phyloP scores from a whole-genome alignment of 139 green algal genomes.

The Microglena sp. region DNA sequence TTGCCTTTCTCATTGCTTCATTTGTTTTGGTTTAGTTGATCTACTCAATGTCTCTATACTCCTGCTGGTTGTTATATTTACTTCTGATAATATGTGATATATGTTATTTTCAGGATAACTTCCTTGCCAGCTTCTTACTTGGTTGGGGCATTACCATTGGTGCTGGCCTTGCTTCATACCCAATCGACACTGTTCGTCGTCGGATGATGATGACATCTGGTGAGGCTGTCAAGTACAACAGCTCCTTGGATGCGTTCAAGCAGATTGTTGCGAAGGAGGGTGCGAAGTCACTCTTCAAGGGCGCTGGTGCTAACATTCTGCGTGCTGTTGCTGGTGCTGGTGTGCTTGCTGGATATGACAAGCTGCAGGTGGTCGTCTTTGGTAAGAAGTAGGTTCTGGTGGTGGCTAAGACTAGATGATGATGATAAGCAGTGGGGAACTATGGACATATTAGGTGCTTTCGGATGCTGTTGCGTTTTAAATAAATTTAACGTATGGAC shows the following conservation, averaged over 20 bases:
- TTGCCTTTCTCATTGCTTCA: no score
- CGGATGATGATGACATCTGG: conserved; percentile 98
- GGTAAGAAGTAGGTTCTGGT: no score
- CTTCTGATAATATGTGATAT: no score
- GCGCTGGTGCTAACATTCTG: conserved; percentile 69
- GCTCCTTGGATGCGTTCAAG: conserved; percentile 83
- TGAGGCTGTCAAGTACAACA: conserved; percentile 82
- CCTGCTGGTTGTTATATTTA: no score
- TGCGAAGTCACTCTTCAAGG: conserved; percentile 92
- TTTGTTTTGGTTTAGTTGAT: no score
- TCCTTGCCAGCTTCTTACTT: conserved; percentile 43
- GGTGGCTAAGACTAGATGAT: no score
- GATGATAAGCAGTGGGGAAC: no score
- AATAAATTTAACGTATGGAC: no score
- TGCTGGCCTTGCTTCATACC: conserved; percentile 83
- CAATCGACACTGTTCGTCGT: conserved; percentile 97
- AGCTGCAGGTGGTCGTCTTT: no score
- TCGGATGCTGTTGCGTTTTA: no score
- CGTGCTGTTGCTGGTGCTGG: conserved; percentile 45
- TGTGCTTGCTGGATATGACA: conserved; percentile 48
- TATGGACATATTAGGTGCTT: no score
- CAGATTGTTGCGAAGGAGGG: conserved; percentile 92
- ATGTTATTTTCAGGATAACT: conserved; percentile 38
- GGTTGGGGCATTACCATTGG: conserved; percentile 51
- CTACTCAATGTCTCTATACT: no score